These are phyloP conservation scores for Coemansia sp. DNA, from an alignment of 192 early-diverging fungal genomes.

Conservation along the genomic window DNA sequence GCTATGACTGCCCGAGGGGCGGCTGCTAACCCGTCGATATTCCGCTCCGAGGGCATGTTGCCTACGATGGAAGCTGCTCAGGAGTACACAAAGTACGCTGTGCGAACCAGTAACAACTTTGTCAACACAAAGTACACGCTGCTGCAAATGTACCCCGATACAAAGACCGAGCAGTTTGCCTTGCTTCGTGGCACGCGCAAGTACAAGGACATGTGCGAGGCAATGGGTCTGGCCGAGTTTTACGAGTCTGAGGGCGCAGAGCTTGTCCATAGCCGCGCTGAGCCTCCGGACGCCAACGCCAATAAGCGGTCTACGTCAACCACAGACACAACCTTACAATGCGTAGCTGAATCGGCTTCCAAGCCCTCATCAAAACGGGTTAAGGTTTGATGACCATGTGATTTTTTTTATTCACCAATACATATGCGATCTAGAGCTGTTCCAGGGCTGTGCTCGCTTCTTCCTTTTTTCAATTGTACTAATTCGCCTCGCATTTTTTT, in stretches of 20 bases:
- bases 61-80: slow-evolving; percentile 59
- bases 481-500: not conserved
- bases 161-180: slow-evolving; percentile 55
- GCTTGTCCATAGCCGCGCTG: slow-evolving; percentile 10
- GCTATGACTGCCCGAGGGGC: slow-evolving; percentile 95
- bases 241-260: slow-evolving; percentile 28
- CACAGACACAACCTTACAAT: not conserved
- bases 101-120: slow-evolving; percentile 70
- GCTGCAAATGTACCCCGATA: slow-evolving; percentile 78
- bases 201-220: slow-evolving; percentile 58
- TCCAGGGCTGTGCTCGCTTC: not conserved
- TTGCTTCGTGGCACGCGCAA: slow-evolving; percentile 54
- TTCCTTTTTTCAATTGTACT: not conserved
- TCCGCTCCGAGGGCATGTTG: slow-evolving; percentile 64
- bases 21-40: slow-evolving; percentile 83
- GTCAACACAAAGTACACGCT: slow-evolving; percentile 90
- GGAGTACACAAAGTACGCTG: slow-evolving; percentile 67
- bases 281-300: not conserved
- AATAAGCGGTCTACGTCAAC: not conserved
- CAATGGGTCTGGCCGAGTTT: slow-evolving; percentile 34
- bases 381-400: not conserved
- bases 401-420: not conserved
- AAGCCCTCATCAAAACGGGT: slow-evolving; percentile 6
- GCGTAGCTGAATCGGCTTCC: not conserved
- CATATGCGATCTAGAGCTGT: not conserved